Percentiles rank a stretch among this genome's conserved stretches.
Evolutionary conservation across 306 rosid genomes (phyloP).

Genomic region (Albizia julibrissin): DNA sequence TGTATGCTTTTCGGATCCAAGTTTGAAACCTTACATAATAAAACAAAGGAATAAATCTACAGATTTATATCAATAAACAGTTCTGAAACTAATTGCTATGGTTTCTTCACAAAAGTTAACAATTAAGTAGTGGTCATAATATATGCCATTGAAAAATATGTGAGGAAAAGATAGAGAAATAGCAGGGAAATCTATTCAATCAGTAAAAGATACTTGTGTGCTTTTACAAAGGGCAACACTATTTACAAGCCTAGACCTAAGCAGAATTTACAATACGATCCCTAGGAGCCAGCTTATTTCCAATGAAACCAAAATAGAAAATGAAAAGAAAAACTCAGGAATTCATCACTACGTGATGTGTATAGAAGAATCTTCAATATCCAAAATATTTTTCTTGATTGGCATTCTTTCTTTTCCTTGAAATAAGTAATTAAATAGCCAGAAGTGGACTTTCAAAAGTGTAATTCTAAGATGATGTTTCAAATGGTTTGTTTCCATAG

Average conservation of each 20-base stretch:
- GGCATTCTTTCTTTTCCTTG: background rate
- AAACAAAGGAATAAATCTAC: conserved; percentile 7
- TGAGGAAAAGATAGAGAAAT: background rate
- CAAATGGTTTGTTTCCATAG: background rate
- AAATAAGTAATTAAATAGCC: background rate
- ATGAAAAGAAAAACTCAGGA: background rate
- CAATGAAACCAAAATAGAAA: background rate
- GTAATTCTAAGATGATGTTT: background rate
- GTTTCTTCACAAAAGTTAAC: background rate
- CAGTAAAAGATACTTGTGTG: background rate
- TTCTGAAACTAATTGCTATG: background rate
- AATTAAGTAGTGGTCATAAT: background rate
- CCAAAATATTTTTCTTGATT: background rate
- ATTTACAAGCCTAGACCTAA: background rate
- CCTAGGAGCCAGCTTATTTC: background rate
- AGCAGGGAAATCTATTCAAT: background rate
- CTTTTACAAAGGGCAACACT: no score
- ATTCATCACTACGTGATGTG: background rate
- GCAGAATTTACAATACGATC: background rate
- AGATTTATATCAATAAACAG: background rate
- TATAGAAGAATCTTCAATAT: background rate
- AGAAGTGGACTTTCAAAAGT: background rate
- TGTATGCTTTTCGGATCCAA: conserved; percentile 91
- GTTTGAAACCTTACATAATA: conserved; percentile 75
- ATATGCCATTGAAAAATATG: background rate